These are phyloP conservation scores for Zygoascus ofunaensis DNA, from an alignment of 805 yeast genomes.

Conservation along the genomic window DNA sequence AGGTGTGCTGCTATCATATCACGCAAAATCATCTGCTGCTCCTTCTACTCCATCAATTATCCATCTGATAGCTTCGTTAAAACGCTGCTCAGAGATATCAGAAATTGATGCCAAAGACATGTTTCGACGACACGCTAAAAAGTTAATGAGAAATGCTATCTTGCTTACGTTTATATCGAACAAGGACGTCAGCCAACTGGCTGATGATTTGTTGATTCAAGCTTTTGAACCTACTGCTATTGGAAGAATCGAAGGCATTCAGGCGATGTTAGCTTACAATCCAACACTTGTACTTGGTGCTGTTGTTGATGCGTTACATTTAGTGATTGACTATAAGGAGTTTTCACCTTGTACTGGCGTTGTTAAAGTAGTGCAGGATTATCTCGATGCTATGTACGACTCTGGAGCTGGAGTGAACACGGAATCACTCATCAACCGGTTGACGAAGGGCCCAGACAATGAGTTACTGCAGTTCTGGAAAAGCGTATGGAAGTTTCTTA, in stretches of 20 bases:
- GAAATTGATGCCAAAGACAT: slow-evolving; percentile 25
- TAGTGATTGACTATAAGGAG: slow-evolving; percentile 39
- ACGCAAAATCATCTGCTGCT: background rate
- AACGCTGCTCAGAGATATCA: slow-evolving; percentile 30
- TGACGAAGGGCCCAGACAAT: slow-evolving; percentile 21
- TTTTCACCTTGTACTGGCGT: slow-evolving; percentile 72
- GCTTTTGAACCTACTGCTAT: slow-evolving; percentile 51
- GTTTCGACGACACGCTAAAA: slow-evolving; percentile 29
- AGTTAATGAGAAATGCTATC: slow-evolving; percentile 58
- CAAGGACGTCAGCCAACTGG: slow-evolving; percentile 50
- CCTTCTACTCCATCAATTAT: background rate
- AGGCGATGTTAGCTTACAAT: slow-evolving; percentile 39
- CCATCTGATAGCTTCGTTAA: background rate
- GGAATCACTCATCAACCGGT: slow-evolving; percentile 21
- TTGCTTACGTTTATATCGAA: slow-evolving; percentile 61
- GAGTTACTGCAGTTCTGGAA: slow-evolving; percentile 51
- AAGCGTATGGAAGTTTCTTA: slow-evolving; percentile 61
- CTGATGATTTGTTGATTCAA: slow-evolving; percentile 63
- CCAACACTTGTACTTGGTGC: slow-evolving; percentile 42
- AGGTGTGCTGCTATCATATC: background rate
- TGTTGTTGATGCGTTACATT: slow-evolving; percentile 37
- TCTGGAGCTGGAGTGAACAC: slow-evolving; percentile 53
- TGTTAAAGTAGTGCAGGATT: slow-evolving; percentile 66
- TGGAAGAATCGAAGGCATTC: slow-evolving; percentile 66
- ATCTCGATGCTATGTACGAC: slow-evolving; percentile 51